phyloP scores from a whole-genome alignment of 768 basidiomycete genomes.

The Suillus variegatus region DNA sequence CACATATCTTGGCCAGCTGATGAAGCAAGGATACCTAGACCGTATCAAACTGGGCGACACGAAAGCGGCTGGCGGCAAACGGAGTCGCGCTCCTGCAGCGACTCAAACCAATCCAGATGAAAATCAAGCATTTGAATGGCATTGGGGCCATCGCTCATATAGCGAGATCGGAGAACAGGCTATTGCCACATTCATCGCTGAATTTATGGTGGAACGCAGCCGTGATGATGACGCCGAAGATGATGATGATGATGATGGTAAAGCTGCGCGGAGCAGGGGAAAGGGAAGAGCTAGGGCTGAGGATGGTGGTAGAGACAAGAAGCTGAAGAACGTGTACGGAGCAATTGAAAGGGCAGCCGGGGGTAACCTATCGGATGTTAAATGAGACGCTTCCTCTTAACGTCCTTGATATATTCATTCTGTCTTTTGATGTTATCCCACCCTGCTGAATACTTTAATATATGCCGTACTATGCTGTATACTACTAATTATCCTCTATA shows the following conservation, averaged over 20 bases:
- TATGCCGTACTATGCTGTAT: neutral
- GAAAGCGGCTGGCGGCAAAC: conserved; percentile 48
- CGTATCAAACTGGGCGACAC: conserved; percentile 54
- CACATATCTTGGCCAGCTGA: conserved; percentile 60
- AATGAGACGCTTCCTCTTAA: conserved; percentile 16
- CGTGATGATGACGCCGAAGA: conserved; percentile 32
- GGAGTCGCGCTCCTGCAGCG: conserved; percentile 50
- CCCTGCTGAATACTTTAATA: neutral
- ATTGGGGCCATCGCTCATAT: conserved; percentile 82
- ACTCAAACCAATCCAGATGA: conserved; percentile 37
- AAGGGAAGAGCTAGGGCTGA: conserved; percentile 19
- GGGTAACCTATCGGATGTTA: conserved; percentile 46
- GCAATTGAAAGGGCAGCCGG: conserved; percentile 69
- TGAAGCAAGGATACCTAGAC: conserved; percentile 80
- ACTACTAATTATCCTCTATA: neutral
- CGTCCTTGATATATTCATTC: neutral
- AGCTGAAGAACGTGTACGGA: conserved; percentile 46
- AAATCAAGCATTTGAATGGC: conserved; percentile 62
- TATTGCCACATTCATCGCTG: conserved; percentile 73
- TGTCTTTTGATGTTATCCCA: neutral
- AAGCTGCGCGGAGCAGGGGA: conserved; percentile 15
- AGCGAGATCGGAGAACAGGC: conserved; percentile 82
- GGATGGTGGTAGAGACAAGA: conserved; percentile 33
- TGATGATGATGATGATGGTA: conserved; percentile 33
- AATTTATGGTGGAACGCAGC: conserved; percentile 66